Conservation (phyloP, 768 basidiomycete genomes). For the Porphyrellus cyaneotinctus region DNA sequence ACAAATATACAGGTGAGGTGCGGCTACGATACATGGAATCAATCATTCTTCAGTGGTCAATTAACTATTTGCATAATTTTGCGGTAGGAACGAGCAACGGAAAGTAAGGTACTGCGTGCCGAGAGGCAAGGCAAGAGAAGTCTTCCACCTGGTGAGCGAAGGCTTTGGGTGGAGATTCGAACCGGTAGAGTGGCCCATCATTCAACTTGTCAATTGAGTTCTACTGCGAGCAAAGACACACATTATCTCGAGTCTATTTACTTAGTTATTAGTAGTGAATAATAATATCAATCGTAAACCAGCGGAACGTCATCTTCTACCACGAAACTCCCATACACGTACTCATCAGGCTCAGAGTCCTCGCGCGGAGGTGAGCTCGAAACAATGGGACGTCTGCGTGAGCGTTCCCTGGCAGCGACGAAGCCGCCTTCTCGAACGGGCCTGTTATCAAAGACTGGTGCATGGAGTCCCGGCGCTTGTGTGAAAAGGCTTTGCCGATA, state of each 20-base stretch:
- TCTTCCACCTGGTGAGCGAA: too few species aligned
- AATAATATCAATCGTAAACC: constrained; percentile 31
- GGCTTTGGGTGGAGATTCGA: too few species aligned
- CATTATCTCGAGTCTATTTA: neutral
- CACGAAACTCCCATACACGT: constrained; percentile 73
- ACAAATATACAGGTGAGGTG: too few species aligned
- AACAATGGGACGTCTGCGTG: constrained; percentile 29
- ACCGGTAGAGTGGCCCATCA: too few species aligned
- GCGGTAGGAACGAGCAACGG: too few species aligned
- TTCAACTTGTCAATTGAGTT: neutral
- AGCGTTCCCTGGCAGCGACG: constrained; percentile 30
- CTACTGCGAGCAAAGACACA: neutral
- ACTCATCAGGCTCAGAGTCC: constrained; percentile 55
- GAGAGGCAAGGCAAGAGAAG: too few species aligned
- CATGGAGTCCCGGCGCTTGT: constrained; percentile 45
- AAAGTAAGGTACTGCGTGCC: too few species aligned
- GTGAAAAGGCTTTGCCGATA: constrained; percentile 74
- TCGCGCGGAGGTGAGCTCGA: constrained; percentile 63
- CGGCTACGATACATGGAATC: too few species aligned
- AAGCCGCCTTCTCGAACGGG: constrained; percentile 47
- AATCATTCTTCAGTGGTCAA: too few species aligned
- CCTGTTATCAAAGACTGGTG: constrained; percentile 52
- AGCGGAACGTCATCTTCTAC: constrained; percentile 71
- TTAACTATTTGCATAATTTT: too few species aligned
- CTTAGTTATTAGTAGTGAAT: constrained; percentile 5